phyloP scores from a whole-genome alignment of 306 rosid species.

The Pyrus bretschneideri region DNA sequence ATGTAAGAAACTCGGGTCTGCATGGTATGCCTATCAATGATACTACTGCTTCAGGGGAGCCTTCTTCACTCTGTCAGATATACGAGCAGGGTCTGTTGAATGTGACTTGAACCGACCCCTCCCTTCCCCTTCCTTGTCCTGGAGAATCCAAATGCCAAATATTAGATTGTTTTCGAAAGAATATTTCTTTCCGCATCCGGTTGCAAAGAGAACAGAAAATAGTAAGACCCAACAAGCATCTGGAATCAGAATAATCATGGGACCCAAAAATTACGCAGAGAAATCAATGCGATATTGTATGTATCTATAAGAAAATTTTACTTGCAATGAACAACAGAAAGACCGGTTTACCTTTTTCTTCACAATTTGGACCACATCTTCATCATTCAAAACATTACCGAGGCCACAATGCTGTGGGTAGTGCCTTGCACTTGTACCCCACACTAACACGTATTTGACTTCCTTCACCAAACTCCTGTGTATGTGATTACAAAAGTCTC shows the following conservation, averaged over 20 bases:
- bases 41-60: constrained; percentile 76
- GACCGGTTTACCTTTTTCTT: constrained; percentile 77
- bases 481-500: constrained; percentile 93
- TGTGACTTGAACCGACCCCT: constrained; percentile 97
- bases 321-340: constrained; percentile 2
- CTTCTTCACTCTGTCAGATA: constrained; percentile 95
- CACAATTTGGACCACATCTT: constrained; percentile 95
- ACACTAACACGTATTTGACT: constrained; percentile 91
- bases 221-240: neutral
- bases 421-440: constrained; percentile 96
- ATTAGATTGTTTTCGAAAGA: constrained; percentile 2
- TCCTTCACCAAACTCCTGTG: constrained; percentile 97
- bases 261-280: too few species aligned
- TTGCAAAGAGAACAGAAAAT: neutral
- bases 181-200: neutral
- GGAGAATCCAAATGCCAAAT: constrained; percentile 11
- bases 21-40: neutral
- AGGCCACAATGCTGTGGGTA: constrained; percentile 97
- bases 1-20: constrained; percentile 13
- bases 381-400: constrained; percentile 65
- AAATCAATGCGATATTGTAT: neutral
- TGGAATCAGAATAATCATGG: neutral
- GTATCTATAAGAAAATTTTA: neutral
- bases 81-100: constrained; percentile 84
- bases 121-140: constrained; percentile 93